Percentiles rank a stretch among this genome's conserved stretches.
Evolutionary conservation across 768 basidiomycete genomes (phyloP).

Genomic region (Suillus placidus): DNA sequence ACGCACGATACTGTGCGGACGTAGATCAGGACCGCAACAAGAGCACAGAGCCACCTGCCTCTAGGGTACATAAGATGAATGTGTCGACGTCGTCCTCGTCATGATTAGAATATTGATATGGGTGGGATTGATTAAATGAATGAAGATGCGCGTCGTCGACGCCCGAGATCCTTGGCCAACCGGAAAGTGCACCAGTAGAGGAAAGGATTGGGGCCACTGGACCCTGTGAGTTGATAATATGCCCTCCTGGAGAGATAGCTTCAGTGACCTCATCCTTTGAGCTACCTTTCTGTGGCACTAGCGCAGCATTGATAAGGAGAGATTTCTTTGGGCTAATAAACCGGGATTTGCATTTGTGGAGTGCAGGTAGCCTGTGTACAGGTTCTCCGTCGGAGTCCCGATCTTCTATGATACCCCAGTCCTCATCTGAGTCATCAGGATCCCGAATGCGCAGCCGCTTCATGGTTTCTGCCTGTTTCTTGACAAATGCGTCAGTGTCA

Average conservation of each 20-base stretch:
- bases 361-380: conserved; percentile 34
- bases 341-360: conserved; percentile 31
- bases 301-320: conserved; percentile 17
- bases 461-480: conserved; percentile 64
- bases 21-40: no score
- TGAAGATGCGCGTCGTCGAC: conserved; percentile 39
- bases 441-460: conserved; percentile 64
- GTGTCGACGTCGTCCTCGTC: conserved; percentile 57
- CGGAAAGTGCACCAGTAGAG: conserved; percentile 53
- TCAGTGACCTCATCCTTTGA: conserved; percentile 61
- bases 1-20: no score
- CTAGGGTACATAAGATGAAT: conserved; percentile 73
- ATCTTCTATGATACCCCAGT: conserved; percentile 42
- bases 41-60: conserved; percentile 57
- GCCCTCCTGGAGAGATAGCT: conserved; percentile 75
- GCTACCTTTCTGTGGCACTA: conserved; percentile 42
- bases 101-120: conserved; percentile 21
- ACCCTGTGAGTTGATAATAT: conserved; percentile 53
- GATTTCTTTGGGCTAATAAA: conserved; percentile 33
- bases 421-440: conserved; percentile 48
- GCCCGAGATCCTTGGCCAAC: conserved; percentile 61
- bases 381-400: conserved; percentile 58
- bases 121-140: conserved; percentile 5
- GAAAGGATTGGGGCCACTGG: conserved; percentile 33
- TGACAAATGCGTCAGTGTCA: conserved; percentile 41